Percentiles rank a stretch among this genome's conserved stretches.
Evolutionary conservation across 1,139 yeast genomes (phyloP).

Genomic region (Maudiozyma humilis): DNA sequence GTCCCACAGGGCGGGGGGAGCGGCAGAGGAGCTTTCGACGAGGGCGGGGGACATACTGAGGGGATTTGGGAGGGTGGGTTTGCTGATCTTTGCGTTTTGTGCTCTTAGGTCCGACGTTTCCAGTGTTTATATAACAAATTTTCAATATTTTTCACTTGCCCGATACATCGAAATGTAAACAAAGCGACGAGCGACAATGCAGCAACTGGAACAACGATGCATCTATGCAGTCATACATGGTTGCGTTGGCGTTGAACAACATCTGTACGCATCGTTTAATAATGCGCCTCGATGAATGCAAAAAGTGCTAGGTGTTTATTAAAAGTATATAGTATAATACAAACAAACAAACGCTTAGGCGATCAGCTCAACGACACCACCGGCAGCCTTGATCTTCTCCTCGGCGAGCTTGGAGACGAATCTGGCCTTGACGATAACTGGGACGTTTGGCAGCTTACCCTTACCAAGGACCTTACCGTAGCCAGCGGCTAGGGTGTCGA

Average conservation of each 20-base stretch:
- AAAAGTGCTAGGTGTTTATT: no score
- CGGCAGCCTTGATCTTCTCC: constrained; percentile 99
- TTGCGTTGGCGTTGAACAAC: background rate
- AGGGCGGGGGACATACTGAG: background rate
- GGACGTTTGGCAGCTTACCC: constrained; percentile 96
- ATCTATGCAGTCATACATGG: background rate
- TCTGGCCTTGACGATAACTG: constrained; percentile 99
- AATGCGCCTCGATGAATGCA: no score
- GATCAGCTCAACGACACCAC: constrained; percentile 99
- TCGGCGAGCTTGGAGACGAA: constrained; percentile 98
- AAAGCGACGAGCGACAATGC: background rate
- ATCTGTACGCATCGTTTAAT: no score
- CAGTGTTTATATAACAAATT: no score
- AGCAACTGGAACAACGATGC: background rate
- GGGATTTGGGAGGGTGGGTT: no score
- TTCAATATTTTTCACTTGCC: background rate
- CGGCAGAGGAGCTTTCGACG: background rate
- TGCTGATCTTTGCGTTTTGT: no score
- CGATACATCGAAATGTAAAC: background rate
- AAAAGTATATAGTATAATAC: no score
- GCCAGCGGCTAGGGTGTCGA: constrained; percentile 98
- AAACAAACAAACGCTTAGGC: constrained; percentile 72
- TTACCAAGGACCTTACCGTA: constrained; percentile 99
- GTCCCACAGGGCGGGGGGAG: constrained; percentile 16
- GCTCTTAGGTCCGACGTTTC: no score